These are phyloP conservation scores for Plasmodium vivax DNA, from an alignment of 169 alveolate genomes.

Conservation along the genomic window DNA sequence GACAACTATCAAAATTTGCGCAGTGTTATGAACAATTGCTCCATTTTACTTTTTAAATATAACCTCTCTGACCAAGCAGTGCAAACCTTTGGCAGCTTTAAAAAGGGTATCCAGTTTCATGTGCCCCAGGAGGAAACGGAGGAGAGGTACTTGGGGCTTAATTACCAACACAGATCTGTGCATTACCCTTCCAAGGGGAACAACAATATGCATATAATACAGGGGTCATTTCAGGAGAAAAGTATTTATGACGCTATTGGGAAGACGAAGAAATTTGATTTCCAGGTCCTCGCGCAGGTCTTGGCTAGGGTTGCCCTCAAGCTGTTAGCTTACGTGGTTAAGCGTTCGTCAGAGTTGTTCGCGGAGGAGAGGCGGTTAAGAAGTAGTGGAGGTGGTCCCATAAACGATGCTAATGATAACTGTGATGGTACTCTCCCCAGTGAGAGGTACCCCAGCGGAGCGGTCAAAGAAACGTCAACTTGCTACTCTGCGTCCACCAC, in stretches of 20 bases:
- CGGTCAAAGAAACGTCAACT: not conserved
- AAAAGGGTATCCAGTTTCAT: conserved; percentile 35
- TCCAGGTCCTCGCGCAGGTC: conserved; percentile 50
- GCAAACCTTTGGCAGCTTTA: conserved; percentile 13
- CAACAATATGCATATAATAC: conserved; percentile 37
- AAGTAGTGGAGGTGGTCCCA: not conserved
- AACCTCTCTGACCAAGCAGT: conserved; percentile 3
- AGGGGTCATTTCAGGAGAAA: conserved; percentile 70
- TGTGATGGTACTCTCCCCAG: not conserved
- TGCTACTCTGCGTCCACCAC: not conserved
- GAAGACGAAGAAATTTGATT: conserved; percentile 60
- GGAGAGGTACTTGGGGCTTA: conserved; percentile 54
- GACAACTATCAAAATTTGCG: conserved; percentile 60
- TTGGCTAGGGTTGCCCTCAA: conserved; percentile 50
- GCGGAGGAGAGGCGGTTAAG: not conserved
- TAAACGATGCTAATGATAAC: not conserved
- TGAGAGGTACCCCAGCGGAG: not conserved
- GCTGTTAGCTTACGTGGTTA: conserved; percentile 23
- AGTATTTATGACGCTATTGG: conserved; percentile 30
- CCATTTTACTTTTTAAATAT: conserved; percentile 22
- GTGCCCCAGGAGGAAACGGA: not conserved
- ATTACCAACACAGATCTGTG: conserved; percentile 20
- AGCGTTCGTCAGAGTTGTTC: not conserved
- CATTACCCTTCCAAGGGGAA: conserved; percentile 37
- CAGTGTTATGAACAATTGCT: conserved; percentile 43